Evolutionary conservation across 148 eudicot species (phyloP).

Genomic region (Rhododendron ferrugineum): DNA sequence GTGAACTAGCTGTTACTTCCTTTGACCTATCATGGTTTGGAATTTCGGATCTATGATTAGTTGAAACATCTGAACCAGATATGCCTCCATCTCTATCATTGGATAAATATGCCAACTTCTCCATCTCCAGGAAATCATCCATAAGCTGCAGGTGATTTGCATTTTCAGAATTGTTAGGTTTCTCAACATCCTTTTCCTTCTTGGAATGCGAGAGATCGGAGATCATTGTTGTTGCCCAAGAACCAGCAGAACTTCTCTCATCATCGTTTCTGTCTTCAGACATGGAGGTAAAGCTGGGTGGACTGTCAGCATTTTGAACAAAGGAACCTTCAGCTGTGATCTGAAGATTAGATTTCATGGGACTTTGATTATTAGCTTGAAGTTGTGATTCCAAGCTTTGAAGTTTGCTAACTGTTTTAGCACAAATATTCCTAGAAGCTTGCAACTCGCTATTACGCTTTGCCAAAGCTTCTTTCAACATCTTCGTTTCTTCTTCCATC

Average conservation of each 20-base stretch:
- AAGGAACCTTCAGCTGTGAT: slow-evolving; percentile 29
- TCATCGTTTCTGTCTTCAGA: slow-evolving; percentile 95
- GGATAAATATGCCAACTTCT: slow-evolving; percentile 70
- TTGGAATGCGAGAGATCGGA: slow-evolving; percentile 50
- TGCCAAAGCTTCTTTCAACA: slow-evolving; percentile 93
- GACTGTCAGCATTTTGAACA: slow-evolving; percentile 45
- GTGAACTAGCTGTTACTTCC: slow-evolving; percentile 13
- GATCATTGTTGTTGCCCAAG: slow-evolving; percentile 58
- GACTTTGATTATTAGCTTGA: slow-evolving; percentile 39
- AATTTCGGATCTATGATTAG: slow-evolving; percentile 19
- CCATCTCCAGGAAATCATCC: slow-evolving; percentile 99
- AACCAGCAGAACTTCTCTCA: slow-evolving; percentile 66
- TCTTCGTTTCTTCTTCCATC: slow-evolving; percentile 95
- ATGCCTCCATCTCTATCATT: slow-evolving; percentile 37
- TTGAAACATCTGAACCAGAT: slow-evolving; percentile 19
- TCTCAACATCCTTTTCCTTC: slow-evolving; percentile 52
- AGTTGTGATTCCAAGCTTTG: slow-evolving; percentile 70
- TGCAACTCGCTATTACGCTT: slow-evolving; percentile 86
- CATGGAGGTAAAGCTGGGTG: slow-evolving; percentile 62
- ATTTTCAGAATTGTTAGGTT: slow-evolving; percentile 46
- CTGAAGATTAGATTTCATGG: slow-evolving; percentile 14
- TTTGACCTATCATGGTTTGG: slow-evolving; percentile 17
- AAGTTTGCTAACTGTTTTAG: slow-evolving; percentile 81
- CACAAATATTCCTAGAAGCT: slow-evolving; percentile 76
- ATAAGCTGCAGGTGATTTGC: slow-evolving; percentile 74